A percentile compares a stretch with the other conserved stretches of the same genome.
phyloP scores from a whole-genome alignment of 176 grass and related monocot species.

The Aegilops umbellulata region DNA sequence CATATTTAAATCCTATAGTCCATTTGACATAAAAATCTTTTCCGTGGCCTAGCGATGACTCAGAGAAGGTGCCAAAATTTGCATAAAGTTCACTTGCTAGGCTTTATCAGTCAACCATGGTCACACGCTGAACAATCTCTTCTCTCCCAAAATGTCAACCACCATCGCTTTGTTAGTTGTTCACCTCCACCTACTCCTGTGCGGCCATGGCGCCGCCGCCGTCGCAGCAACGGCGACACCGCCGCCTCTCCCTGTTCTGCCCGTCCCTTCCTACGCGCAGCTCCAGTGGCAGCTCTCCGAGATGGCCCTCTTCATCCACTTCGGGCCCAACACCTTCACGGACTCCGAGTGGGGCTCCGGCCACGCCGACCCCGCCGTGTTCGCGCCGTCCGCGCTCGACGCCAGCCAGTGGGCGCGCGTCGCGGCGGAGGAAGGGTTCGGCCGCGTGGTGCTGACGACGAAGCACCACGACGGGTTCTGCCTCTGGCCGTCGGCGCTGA shows the following conservation, averaged over 20 bases:
- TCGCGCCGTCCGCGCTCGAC: slow-evolving; percentile 66
- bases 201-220: slow-evolving; percentile 9
- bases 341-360: slow-evolving; percentile 89
- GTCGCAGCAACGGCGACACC: slow-evolving; percentile 19
- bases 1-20: no score
- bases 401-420: slow-evolving; percentile 74
- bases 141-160: slow-evolving; percentile 31
- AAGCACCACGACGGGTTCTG: slow-evolving; percentile 99
- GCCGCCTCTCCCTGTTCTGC: slow-evolving; percentile 69
- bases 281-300: slow-evolving; percentile 85
- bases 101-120: slow-evolving; percentile 1
- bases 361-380: slow-evolving; percentile 66
- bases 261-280: slow-evolving; percentile 78
- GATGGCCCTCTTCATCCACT: slow-evolving; percentile 95
- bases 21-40: no score
- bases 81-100: neutral
- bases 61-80: neutral
- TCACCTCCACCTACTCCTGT: slow-evolving; percentile 15
- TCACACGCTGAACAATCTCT: neutral
- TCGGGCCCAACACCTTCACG: slow-evolving; percentile 98
- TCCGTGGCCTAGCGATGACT: no score
- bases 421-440: slow-evolving; percentile 60
- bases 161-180: slow-evolving; percentile 7
- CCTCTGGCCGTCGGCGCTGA: slow-evolving; percentile 92
- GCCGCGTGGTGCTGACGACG: slow-evolving; percentile 74